These are phyloP conservation scores for Escovopsis weberi DNA, from an alignment of 2,329 filamentous ascomycete genomes.

Conservation along the genomic window DNA sequence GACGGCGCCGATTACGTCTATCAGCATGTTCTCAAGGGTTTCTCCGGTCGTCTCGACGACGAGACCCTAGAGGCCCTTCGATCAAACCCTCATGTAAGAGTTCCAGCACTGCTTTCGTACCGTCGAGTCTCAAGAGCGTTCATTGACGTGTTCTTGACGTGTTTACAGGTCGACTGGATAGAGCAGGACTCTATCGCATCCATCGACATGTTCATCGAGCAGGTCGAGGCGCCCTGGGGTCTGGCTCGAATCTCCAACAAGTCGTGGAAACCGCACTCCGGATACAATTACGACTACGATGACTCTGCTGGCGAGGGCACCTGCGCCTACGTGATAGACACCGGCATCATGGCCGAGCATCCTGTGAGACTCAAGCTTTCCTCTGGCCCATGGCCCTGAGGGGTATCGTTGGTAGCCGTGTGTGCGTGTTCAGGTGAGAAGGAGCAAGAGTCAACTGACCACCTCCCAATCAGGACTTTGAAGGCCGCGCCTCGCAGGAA, in stretches of 20 bases:
- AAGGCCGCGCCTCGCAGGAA: conserved; percentile 19
- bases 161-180: conserved; percentile 18
- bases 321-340: conserved; percentile 32
- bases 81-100: conserved; percentile 11
- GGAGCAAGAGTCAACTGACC: no score
- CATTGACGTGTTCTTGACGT: conserved; percentile 1
- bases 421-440: no score
- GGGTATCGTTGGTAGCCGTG: no score
- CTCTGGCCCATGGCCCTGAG: background rate
- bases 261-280: conserved; percentile 7
- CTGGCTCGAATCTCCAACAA: conserved; percentile 21
- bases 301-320: conserved; percentile 24
- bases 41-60: conserved; percentile 11
- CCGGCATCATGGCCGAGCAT: conserved; percentile 26
- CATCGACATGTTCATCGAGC: conserved; percentile 6
- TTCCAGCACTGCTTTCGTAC: background rate
- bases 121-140: background rate
- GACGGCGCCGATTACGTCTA: conserved; percentile 13
- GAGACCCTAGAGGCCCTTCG: conserved; percentile 10
- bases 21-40: conserved; percentile 11
- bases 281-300: conserved; percentile 24
- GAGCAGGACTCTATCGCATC: conserved; percentile 22
- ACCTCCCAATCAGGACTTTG: conserved; percentile 15
- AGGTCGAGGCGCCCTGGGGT: conserved; percentile 15
- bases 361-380: conserved; percentile 14